phyloP scores from a whole-genome alignment of 2,329 filamentous ascomycete species.

The Fusarium concolor region DNA sequence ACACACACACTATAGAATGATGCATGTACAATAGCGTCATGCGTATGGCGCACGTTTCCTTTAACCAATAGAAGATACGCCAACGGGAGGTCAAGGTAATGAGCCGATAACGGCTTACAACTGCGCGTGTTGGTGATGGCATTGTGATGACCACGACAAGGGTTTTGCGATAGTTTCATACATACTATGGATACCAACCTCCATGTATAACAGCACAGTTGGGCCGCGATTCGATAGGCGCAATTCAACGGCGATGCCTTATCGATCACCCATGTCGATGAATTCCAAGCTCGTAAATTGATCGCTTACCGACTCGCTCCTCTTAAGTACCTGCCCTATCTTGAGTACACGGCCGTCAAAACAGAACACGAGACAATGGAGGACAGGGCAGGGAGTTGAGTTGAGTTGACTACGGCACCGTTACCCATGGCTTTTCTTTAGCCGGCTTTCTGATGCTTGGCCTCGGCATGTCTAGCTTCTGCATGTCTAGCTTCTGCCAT shows the following conservation, averaged over 20 bases:
- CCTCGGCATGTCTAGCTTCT: conserved; percentile 39
- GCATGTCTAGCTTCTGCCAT: conserved; percentile 37
- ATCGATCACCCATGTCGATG: conserved; percentile 13
- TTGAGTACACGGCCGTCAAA: neutral
- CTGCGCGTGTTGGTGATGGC: conserved; percentile 27
- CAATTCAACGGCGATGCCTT: conserved; percentile 32
- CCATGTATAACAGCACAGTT: conserved; percentile 16
- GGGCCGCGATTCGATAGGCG: conserved; percentile 27
- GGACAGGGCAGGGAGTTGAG: conserved; percentile 7
- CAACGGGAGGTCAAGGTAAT: conserved; percentile 35
- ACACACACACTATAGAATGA: conserved; percentile 8
- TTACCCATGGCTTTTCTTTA: conserved; percentile 36
- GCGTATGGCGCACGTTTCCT: conserved; percentile 30
- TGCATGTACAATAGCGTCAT: conserved; percentile 46
- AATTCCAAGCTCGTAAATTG: conserved; percentile 6
- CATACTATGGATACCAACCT: neutral
- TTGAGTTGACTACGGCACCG: conserved; percentile 24
- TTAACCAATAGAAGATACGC: conserved; percentile 32
- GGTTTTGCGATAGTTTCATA: conserved; percentile 6
- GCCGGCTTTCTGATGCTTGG: conserved; percentile 35
- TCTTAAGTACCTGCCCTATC: neutral
- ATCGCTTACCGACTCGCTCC: conserved; percentile 19
- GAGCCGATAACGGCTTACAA: conserved; percentile 35
- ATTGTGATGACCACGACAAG: conserved; percentile 29
- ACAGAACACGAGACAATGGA: conserved; percentile 20